These are phyloP conservation scores for Sphenostylis stenocarpa DNA, from an alignment of 306 rosid species.

Conservation along the genomic window DNA sequence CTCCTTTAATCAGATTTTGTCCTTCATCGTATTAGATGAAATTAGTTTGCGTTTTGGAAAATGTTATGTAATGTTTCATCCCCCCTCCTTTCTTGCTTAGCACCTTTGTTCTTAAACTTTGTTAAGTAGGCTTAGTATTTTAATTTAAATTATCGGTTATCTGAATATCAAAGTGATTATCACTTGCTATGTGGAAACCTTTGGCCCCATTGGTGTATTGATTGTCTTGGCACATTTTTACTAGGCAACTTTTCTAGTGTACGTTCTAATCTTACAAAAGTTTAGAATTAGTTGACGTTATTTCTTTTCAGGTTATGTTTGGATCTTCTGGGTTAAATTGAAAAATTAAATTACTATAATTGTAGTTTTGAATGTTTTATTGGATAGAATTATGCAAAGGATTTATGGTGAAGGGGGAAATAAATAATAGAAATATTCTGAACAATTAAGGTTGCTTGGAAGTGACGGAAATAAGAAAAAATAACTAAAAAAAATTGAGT, in stretches of 20 bases:
- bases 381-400: not conserved
- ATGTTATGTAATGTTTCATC: slow-evolving; percentile 33
- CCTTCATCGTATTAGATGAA: slow-evolving; percentile 28
- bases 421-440: too few relatives aligned
- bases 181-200: slow-evolving; percentile 42
- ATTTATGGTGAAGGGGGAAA: too few relatives aligned
- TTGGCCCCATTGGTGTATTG: slow-evolving; percentile 36
- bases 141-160: slow-evolving; percentile 32
- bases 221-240: slow-evolving; percentile 35
- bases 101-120: slow-evolving; percentile 23
- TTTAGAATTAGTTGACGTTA: not conserved
- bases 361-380: not conserved
- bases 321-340: not conserved
- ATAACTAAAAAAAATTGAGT: too few relatives aligned
- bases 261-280: not conserved
- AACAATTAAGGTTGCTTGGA: not conserved
- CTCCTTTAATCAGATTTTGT: slow-evolving; percentile 68
- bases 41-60: slow-evolving; percentile 37
- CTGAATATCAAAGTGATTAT: slow-evolving; percentile 30
- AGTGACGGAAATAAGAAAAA: not conserved
- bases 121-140: slow-evolving; percentile 42
- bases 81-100: not conserved
- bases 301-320: not conserved
- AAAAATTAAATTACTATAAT: not conserved
- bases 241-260: slow-evolving; percentile 20